Evolutionary conservation across 1,284 basidiomycete genomes (phyloP).

Genomic region (Sanghuangporus weigelae): DNA sequence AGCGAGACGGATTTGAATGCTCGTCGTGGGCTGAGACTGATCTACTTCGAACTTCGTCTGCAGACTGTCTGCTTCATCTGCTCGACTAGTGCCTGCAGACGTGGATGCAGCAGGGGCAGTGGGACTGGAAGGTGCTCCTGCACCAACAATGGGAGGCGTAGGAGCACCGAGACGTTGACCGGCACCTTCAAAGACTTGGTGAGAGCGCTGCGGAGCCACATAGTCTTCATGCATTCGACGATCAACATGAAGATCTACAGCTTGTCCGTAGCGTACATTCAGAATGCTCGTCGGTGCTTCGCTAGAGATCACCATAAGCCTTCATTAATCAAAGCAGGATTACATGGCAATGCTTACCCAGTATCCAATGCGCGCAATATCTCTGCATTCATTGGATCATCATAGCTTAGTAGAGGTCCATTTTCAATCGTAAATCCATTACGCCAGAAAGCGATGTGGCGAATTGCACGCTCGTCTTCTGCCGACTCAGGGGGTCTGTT

Average conservation of each 20-base stretch:
- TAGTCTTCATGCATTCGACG: constrained; percentile 78
- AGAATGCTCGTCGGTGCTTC: constrained; percentile 77
- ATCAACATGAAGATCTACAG: constrained; percentile 80
- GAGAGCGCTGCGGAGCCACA: constrained; percentile 39
- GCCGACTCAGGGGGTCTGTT: constrained; percentile 30
- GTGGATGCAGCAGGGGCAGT: constrained; percentile 19
- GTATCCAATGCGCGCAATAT: constrained; percentile 77
- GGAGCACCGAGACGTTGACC: constrained; percentile 83
- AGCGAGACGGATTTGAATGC: constrained; percentile 85
- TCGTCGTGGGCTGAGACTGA: constrained; percentile 75
- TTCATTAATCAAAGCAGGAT: background rate
- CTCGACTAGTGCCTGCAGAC: constrained; percentile 22
- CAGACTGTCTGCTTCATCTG: constrained; percentile 35
- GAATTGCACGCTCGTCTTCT: constrained; percentile 58
- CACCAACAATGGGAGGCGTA: constrained; percentile 41
- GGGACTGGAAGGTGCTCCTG: constrained; percentile 36
- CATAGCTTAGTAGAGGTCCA: constrained; percentile 81
- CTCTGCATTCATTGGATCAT: constrained; percentile 72
- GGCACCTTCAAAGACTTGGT: constrained; percentile 62
- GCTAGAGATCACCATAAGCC: constrained; percentile 31
- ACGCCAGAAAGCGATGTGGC: constrained; percentile 89
- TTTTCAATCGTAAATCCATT: constrained; percentile 94
- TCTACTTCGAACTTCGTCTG: constrained; percentile 77
- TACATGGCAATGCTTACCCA: constrained; percentile 47
- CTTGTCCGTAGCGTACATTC: constrained; percentile 76